These are phyloP conservation scores for Thozetella sp. DNA, from an alignment of 495 filamentous ascomycete genomes.

Conservation along the genomic window DNA sequence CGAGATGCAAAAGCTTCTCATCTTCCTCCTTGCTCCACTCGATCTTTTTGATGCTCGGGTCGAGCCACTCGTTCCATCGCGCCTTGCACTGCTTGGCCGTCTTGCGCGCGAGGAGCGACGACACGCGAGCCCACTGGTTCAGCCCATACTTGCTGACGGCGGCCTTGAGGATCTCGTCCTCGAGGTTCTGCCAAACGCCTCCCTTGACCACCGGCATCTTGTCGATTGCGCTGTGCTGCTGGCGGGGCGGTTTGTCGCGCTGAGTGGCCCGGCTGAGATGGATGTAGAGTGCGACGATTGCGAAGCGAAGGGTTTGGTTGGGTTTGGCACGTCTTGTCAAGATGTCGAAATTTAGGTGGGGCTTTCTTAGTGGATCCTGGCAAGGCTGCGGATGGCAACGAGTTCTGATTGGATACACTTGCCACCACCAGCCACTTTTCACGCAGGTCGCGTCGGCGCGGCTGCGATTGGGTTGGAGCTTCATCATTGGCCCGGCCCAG, in stretches of 20 bases:
- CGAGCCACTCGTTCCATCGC: conserved; percentile 97
- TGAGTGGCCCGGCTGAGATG: neutral
- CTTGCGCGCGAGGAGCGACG: conserved; percentile 94
- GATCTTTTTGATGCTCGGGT: conserved; percentile 95
- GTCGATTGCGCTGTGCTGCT: conserved; percentile 14
- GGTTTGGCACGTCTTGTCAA: too few relatives aligned
- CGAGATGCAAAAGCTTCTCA: conserved; percentile 93
- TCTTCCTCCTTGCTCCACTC: conserved; percentile 99
- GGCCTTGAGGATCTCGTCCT: conserved; percentile 96
- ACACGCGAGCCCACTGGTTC: conserved; percentile 99
- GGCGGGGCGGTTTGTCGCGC: neutral
- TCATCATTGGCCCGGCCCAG: neutral
- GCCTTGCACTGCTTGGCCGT: conserved; percentile 99
- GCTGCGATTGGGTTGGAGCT: neutral
- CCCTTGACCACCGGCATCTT: conserved; percentile 97
- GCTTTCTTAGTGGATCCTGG: neutral
- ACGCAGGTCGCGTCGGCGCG: neutral
- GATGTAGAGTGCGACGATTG: neutral
- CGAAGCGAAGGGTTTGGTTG: neutral
- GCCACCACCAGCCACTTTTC: neutral
- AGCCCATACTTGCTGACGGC: conserved; percentile 95
- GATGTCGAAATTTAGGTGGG: neutral
- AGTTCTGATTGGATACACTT: neutral
- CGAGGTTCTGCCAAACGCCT: conserved; percentile 83
- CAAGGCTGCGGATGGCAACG: neutral